A percentile compares a stretch with the other conserved stretches of the same genome.
These are phyloP conservation scores for Flaveria brownii DNA, from an alignment of 129 eudicot genomes.

Conservation along the genomic window DNA sequence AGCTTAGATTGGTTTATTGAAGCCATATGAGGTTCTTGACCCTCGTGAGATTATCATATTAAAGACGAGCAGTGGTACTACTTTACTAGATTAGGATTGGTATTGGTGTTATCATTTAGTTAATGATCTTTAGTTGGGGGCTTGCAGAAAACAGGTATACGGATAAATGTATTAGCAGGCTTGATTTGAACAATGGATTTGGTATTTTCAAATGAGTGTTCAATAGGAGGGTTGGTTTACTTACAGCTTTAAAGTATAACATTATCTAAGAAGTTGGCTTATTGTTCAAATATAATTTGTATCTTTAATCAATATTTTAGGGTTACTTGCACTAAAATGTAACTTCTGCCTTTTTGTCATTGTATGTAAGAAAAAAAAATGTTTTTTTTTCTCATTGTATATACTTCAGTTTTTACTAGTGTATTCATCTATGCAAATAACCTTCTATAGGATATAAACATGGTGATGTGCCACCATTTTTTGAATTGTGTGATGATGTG, in stretches of 20 bases:
- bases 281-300: neutral
- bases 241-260: neutral
- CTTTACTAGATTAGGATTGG: neutral
- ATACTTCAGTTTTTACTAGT: neutral
- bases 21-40: too few relatives aligned
- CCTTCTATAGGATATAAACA: neutral
- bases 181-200: neutral
- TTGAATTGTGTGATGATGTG: too few relatives aligned
- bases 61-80: neutral
- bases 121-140: neutral
- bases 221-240: neutral
- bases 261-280: neutral
- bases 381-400: neutral
- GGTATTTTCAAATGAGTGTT: neutral
- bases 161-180: neutral
- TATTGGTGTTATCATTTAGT: neutral
- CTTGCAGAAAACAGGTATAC: neutral
- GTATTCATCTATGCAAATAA: neutral
- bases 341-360: neutral
- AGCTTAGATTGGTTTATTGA: too few relatives aligned
- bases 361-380: neutral
- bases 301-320: neutral
- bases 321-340: neutral
- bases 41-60: too few relatives aligned
- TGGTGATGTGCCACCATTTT: neutral